Evolutionary conservation across 73 alveolate species (phyloP), one percentile per base, ranked within the genome.

Genomic region (Paramecium sexaurelia): DNA sequence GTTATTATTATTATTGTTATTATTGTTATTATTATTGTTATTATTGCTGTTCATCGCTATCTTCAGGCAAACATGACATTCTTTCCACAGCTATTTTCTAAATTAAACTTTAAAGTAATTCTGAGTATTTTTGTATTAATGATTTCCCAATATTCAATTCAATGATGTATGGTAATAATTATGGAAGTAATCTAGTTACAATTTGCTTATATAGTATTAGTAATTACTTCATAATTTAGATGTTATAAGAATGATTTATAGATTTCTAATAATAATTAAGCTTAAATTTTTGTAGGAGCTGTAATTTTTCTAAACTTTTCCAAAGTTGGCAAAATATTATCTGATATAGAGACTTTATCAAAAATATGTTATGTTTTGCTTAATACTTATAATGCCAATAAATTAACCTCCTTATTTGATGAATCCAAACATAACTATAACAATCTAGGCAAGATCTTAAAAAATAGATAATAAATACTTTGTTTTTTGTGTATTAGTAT

Each of bases 381-480:
- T 35, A 73, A 36, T 33, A 73, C 87, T 73, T 73, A n/a, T 33
- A 73, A 13, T 22, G 87, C 55, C 17, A 36, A 22, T 36, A 39
- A 7, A 39, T 73, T 73, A 36, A 39, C 57, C 15, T 73, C 87
- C 26, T 73, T 73, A 36, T 73, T 39, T 20, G 87, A 20, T 36
- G 55, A 22, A 17, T 73, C 87, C 35, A 73, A 73, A n/a, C 87
- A 73, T 73, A 73, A 35, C 13, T 73, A 33, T 8, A 73, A 20
- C 8, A 73, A 73, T 39, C 87, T 73, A 36, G 87, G 87, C 10
- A 73, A 22, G n/a, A 73, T 73, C 87, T 73, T 73, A 61, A 11
- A 73, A 11, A 33, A 1, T 33, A 73, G 4, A 15, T 20, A 2
- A 29, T 73, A 3, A 5, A 20, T 73, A 73, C 87, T 22, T 73